Conservation (phyloP, 495 filamentous ascomycete species). For the Cladorrhinum samala region DNA sequence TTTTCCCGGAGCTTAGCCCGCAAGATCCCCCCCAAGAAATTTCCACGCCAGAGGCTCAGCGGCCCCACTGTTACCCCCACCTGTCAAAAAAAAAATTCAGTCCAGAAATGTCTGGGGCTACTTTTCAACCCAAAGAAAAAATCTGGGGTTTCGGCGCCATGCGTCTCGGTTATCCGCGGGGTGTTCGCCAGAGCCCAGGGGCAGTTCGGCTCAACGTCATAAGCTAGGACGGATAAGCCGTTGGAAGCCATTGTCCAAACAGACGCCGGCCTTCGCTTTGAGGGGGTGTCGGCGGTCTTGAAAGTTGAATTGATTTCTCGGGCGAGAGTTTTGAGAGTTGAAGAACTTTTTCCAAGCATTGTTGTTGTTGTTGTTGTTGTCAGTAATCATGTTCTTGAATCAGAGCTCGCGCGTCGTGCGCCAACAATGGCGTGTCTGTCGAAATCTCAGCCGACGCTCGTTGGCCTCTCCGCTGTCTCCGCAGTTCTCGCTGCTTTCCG, state of each 20-base stretch:
- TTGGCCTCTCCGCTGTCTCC: conserved; percentile 7
- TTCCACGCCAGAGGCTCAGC: conserved; percentile 15
- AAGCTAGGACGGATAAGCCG: conserved; percentile 22
- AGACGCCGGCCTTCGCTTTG: background rate
- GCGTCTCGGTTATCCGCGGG: conserved; percentile 31
- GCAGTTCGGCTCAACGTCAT: conserved; percentile 27
- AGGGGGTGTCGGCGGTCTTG: background rate
- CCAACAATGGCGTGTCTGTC: conserved; percentile 35
- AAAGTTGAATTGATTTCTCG: conserved; percentile 13
- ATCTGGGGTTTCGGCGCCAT: conserved; percentile 6
- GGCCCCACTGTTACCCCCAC: conserved; percentile 8
- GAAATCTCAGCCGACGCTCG: conserved; percentile 22
- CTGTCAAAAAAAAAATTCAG: background rate
- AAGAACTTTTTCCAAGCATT: background rate
- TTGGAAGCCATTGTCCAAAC: conserved; percentile 18
- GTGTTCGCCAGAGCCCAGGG: conserved; percentile 10
- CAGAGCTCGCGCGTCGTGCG: conserved; percentile 36
- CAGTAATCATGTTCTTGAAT: conserved; percentile 38
- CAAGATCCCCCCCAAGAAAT: conserved; percentile 22
- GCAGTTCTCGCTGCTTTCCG: conserved; percentile 20
- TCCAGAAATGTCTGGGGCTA: conserved; percentile 5
- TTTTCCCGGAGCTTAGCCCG: no score
- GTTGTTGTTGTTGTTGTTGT: background rate
- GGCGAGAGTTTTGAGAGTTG: conserved; percentile 9
- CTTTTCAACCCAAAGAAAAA: conserved; percentile 2